These are phyloP conservation scores for Stephanodiscus minutulus DNA, from an alignment of 108 stramenopile species.

Conservation along the genomic window DNA sequence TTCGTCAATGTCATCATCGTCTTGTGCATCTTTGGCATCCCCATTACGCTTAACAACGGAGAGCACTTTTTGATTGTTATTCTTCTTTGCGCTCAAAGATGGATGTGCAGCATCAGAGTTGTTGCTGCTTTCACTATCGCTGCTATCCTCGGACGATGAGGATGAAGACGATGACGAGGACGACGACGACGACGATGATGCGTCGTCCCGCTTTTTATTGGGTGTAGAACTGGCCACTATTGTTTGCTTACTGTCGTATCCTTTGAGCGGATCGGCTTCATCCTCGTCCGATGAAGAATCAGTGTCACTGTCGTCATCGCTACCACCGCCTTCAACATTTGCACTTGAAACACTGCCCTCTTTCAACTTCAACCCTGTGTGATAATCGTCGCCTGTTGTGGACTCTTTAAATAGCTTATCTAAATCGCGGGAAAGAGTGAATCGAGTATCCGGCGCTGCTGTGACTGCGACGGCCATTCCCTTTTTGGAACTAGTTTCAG, in stretches of 20 bases:
- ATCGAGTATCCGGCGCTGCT: constrained; percentile 24
- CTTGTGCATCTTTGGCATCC: constrained; percentile 2
- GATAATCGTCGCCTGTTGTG: constrained; percentile 46
- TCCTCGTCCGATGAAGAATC: constrained; percentile 12
- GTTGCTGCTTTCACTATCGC: constrained; percentile 15
- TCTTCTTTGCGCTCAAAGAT: not conserved
- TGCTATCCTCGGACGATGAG: constrained; percentile 15
- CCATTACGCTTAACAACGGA: not conserved
- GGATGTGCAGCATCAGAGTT: constrained; percentile 1
- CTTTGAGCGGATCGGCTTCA: constrained; percentile 33
- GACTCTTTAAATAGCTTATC: constrained; percentile 43
- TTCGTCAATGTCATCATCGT: constrained; percentile 10
- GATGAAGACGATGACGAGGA: constrained; percentile 36
- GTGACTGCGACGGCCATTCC: not conserved
- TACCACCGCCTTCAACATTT: constrained; percentile 4
- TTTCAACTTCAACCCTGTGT: constrained; percentile 12
- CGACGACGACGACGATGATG: constrained; percentile 21
- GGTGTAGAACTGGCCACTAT: not conserved
- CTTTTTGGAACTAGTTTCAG: not conserved
- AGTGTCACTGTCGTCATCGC: constrained; percentile 5
- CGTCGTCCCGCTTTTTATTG: not conserved
- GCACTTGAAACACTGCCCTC: not conserved
- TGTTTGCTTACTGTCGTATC: constrained; percentile 7
- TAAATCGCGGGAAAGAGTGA: constrained; percentile 36
- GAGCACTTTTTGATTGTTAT: not conserved